Evolutionary conservation across 805 yeast species (phyloP), one percentile per base, ranked within the genome.

Genomic region (Zygosaccharomyces kombuchaensis): DNA sequence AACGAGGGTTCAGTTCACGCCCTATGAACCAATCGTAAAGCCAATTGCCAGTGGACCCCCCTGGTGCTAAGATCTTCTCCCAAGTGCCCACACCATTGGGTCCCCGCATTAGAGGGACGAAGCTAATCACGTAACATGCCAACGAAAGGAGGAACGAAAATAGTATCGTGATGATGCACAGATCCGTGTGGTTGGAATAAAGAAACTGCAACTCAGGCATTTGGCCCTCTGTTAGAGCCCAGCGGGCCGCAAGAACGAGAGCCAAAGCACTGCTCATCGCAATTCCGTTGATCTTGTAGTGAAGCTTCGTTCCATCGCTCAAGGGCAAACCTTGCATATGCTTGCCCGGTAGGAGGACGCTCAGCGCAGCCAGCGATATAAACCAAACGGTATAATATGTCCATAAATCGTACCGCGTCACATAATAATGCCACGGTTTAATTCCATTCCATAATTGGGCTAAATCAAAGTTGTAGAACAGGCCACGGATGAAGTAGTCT

Each of bases 11-110:
- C 60, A 93, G 73, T 68, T 91, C 98, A 49, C 99, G 80, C 25
- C 99, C 99, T 62, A 93, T 89, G 61, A 89, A 93, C 97, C 96
- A 90, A 60, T 93, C 96, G 62, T 86, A 91, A 8, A 91, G 55
- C 0, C 67, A 54, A 53, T 77, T 81, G 0, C 87, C 86, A 0
- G 95, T 74, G 67, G 91, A 91, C 2, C 99, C 99, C 36, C 93
- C 93, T 32, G 77, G 65, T 0, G 97, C 90, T 43, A 93, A 72
- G 32, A 93, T 79, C 52, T 86, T 73, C 57, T 87, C 93, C 9
- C 70, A 71, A 0, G 82, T 77, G 0, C 74, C 77, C 4, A 57
- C 45, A 5, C 82, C 83, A 59, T 83, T 84, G 21, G 49, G 40
- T 47, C 68, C 57, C 26, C 34, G 34, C 5, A 65, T 48, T 32